These are phyloP conservation scores for Pochonia chlamydosporia DNA, from an alignment of 2,329 filamentous ascomycete genomes.

Conservation along the genomic window DNA sequence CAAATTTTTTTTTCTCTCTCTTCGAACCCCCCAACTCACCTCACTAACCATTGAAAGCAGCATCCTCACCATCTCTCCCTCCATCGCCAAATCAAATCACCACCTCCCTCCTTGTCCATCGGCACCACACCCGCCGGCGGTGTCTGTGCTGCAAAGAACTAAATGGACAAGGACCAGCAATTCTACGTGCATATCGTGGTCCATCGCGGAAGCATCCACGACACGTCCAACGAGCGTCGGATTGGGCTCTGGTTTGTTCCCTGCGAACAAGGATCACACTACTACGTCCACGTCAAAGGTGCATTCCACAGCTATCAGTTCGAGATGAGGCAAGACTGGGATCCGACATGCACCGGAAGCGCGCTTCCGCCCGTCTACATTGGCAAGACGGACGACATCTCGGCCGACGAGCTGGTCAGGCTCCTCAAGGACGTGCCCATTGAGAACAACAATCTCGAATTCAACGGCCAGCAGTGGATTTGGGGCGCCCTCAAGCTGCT, in stretches of 20 bases:
- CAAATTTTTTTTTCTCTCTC: no score
- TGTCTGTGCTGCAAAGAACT: background rate
- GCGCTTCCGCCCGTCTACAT: slow-evolving; percentile 10
- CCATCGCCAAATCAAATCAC: background rate
- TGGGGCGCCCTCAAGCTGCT: slow-evolving; percentile 8
- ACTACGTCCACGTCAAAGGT: slow-evolving; percentile 9
- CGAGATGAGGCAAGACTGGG: slow-evolving; percentile 10
- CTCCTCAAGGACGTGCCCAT: slow-evolving; percentile 9
- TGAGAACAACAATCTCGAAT: slow-evolving; percentile 10
- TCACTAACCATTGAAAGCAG: no score
- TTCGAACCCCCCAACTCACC: no score
- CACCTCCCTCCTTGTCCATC: background rate
- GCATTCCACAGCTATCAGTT: slow-evolving; percentile 5
- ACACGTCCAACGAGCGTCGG: slow-evolving; percentile 11
- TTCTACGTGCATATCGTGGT: slow-evolving; percentile 12
- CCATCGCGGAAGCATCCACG: slow-evolving; percentile 10
- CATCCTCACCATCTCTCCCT: background rate
- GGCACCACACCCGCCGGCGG: background rate
- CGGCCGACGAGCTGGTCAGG: slow-evolving; percentile 2
- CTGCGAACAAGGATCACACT: slow-evolving; percentile 7
- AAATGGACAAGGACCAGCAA: slow-evolving; percentile 3
- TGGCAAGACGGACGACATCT: slow-evolving; percentile 9
- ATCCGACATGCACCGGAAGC: slow-evolving; percentile 10
- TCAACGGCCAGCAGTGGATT: slow-evolving; percentile 12
- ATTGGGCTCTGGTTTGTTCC: slow-evolving; percentile 10